phyloP scores from a whole-genome alignment of 148 eudicot species.

The Rhododendron vialii region DNA sequence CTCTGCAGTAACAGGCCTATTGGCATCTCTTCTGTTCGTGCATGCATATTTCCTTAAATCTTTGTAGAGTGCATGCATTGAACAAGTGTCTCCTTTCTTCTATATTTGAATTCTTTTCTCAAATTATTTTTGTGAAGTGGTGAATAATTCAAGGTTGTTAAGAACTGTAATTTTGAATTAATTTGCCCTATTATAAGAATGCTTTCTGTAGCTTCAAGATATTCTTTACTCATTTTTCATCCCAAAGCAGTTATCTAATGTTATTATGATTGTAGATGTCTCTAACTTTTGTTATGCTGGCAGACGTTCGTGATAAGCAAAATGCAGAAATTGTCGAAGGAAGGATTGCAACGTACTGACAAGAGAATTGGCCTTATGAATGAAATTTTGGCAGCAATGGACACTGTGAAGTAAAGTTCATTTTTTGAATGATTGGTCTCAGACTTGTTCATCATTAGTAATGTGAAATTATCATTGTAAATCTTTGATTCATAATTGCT shows the following conservation, averaged over 20 bases:
- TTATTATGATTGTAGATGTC: background rate
- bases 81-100: background rate
- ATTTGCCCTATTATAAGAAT: background rate
- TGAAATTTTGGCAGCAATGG: conserved; percentile 97
- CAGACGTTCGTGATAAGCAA: conserved; percentile 74
- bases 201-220: background rate
- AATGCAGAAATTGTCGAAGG: conserved; percentile 69
- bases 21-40: background rate
- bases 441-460: conserved; percentile 1
- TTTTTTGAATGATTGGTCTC: background rate
- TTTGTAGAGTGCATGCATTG: background rate
- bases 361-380: conserved; percentile 98
- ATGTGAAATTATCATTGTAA: conserved; percentile 1
- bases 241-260: background rate
- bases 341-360: conserved; percentile 79
- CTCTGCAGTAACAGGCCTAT: background rate
- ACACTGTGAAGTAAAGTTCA: conserved; percentile 77
- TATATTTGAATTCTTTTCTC: background rate
- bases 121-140: background rate
- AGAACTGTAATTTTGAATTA: background rate
- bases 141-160: background rate
- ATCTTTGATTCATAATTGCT: conserved; percentile 11
- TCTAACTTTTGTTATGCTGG: conserved; percentile 9
- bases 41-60: background rate
- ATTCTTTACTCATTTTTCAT: background rate